phyloP scores from a whole-genome alignment of 805 yeast genomes.

The Metschnikowia lachancei region DNA sequence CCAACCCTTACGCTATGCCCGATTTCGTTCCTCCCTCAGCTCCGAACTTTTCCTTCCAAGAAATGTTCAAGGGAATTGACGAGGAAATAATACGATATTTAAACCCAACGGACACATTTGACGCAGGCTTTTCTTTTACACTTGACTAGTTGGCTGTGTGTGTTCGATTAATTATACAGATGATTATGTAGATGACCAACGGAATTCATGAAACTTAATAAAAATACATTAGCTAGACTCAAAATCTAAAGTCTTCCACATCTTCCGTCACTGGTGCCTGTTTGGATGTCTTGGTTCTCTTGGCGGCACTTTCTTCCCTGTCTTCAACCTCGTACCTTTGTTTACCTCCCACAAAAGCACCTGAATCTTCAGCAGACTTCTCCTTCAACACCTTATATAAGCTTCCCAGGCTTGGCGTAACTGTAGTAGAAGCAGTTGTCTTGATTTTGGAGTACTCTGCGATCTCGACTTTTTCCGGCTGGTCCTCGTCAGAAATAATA shows the following conservation, averaged over 20 bases:
- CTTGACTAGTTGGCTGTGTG: neutral
- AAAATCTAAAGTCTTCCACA: slow-evolving; percentile 13
- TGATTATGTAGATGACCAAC: too few relatives aligned
- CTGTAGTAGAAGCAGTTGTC: neutral
- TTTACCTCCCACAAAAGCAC: slow-evolving; percentile 3
- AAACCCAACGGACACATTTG: slow-evolving; percentile 26
- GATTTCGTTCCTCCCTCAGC: neutral
- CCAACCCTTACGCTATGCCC: neutral
- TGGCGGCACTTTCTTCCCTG: neutral
- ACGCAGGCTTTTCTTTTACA: slow-evolving; percentile 1
- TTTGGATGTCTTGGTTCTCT: neutral
- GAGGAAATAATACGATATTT: slow-evolving; percentile 29
- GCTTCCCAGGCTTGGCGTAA: slow-evolving; percentile 1
- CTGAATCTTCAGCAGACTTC: slow-evolving; percentile 3
- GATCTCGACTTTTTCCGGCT: slow-evolving; percentile 17
- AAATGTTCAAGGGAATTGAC: slow-evolving; percentile 32
- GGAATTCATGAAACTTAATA: too few relatives aligned
- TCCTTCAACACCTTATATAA: slow-evolving; percentile 19
- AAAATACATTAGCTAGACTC: neutral
- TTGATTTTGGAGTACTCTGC: slow-evolving; percentile 15
- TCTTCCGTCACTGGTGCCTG: neutral
- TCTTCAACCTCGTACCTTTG: slow-evolving; percentile 7
- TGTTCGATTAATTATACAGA: too few relatives aligned
- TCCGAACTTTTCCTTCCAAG: slow-evolving; percentile 20
- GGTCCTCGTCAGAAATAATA: slow-evolving; percentile 6